Conservation (phyloP, 2,329 filamentous ascomycete species). For the Neonectria faginata region DNA sequence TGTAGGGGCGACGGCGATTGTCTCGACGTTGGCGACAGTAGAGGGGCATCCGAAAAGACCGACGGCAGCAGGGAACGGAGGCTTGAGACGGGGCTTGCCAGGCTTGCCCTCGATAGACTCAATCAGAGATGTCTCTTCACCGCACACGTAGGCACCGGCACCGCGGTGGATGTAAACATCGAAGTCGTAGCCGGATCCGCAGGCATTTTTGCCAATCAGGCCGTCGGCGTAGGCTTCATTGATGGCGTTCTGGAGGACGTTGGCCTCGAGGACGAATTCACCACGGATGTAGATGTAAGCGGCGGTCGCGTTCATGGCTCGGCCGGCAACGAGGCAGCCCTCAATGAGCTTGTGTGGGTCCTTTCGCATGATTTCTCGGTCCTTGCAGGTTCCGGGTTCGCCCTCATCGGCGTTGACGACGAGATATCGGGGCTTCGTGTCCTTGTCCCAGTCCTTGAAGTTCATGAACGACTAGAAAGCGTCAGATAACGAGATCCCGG, state of each 20-base stretch:
- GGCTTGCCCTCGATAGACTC: conserved; percentile 99
- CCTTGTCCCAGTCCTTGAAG: conserved; percentile 99
- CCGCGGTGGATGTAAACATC: conserved; percentile 97
- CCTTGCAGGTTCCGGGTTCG: conserved; percentile 99
- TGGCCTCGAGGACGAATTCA: conserved; percentile 96
- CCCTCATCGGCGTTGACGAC: conserved; percentile 99
- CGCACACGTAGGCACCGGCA: conserved; percentile 97
- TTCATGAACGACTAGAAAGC: conserved; percentile 93
- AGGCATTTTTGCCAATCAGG: conserved; percentile 97
- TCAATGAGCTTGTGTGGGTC: conserved; percentile 99
- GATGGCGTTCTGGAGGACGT: conserved; percentile 92
- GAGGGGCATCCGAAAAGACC: conserved; percentile 98
- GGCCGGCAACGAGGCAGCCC: conserved; percentile 93
- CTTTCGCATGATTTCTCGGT: conserved; percentile 99
- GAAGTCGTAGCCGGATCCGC: conserved; percentile 96
- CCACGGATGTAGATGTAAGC: conserved; percentile 99
- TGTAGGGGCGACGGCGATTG: conserved; percentile 92
- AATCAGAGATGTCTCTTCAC: conserved; percentile 97
- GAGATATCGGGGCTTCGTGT: conserved; percentile 92
- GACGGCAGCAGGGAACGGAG: conserved; percentile 96
- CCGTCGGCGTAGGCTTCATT: conserved; percentile 97
- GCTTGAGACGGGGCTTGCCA: conserved; percentile 98
- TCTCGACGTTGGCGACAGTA: conserved; percentile 98
- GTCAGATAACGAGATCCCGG: conserved; percentile 40
- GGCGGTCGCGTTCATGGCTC: conserved; percentile 98